Conservation (phyloP, 192 early-diverging fungal species). For the Linnemannia zychae region DNA sequence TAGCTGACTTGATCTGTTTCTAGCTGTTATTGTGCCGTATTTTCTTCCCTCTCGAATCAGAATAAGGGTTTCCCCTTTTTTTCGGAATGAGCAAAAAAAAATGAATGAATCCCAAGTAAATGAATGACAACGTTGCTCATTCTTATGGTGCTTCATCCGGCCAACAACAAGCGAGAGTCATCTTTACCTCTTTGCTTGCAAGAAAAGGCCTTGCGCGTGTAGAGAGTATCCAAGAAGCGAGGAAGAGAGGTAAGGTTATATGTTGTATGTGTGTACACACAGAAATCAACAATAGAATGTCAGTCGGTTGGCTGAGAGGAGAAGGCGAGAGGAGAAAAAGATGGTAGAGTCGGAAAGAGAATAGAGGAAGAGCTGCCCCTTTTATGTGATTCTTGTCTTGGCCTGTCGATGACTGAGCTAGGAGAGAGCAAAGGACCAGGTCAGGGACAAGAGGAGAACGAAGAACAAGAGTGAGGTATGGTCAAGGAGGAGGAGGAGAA, state of each 20-base stretch:
- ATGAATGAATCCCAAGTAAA: neutral
- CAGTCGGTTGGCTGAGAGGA: neutral
- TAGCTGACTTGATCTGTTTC: neutral
- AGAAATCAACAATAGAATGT: slow-evolving; percentile 10
- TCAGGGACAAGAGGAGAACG: neutral
- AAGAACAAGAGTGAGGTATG: neutral
- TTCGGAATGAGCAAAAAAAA: neutral
- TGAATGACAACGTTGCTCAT: neutral
- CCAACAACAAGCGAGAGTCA: neutral
- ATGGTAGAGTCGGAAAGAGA: neutral
- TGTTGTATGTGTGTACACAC: neutral
- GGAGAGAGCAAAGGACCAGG: neutral
- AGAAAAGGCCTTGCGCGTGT: no score
- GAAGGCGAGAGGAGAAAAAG: neutral
- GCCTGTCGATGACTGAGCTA: no score
- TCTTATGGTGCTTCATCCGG: neutral
- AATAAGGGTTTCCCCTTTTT: neutral
- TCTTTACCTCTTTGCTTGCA: neutral
- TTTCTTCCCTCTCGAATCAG: neutral
- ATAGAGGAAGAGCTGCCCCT: neutral
- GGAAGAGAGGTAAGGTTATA: neutral
- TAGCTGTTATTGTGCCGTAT: neutral
- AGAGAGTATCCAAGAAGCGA: neutral
- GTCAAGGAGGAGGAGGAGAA: neutral
- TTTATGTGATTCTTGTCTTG: neutral